Conservation (phyloP, 139 green algal genomes). For the Chlorella sp. region DNA sequence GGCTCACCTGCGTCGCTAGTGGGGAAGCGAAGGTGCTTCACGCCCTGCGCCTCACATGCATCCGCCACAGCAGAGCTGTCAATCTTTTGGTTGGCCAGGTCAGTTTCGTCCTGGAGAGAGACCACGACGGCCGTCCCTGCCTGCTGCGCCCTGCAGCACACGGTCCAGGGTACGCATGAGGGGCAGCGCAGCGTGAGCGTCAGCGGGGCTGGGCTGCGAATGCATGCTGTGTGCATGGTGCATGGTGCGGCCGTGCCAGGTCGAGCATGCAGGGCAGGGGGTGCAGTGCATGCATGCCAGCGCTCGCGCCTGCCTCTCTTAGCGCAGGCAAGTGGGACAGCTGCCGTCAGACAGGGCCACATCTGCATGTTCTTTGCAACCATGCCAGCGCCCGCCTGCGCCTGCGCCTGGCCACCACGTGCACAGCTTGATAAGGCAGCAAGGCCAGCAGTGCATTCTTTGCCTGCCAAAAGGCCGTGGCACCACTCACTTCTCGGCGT, state of each 20-base stretch:
- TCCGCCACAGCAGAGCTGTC: background rate
- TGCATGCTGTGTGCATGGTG: background rate
- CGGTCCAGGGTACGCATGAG: background rate
- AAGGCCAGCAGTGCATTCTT: too few species aligned
- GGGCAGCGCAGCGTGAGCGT: background rate
- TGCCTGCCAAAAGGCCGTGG: background rate
- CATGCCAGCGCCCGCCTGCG: too few species aligned
- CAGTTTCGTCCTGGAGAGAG: background rate
- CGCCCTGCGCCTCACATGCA: background rate
- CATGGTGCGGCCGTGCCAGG: background rate
- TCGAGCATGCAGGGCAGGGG: background rate
- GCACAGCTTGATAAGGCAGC: too few species aligned
- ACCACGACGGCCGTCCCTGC: background rate
- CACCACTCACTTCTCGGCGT: background rate
- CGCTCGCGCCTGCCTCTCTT: too few species aligned
- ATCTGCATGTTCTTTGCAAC: too few species aligned
- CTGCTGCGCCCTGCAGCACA: background rate
- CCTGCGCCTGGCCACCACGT: too few species aligned
- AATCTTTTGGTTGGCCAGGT: background rate
- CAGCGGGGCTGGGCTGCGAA: too few species aligned
- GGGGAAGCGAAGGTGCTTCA: slow-evolving; percentile 14
- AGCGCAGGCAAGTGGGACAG: too few species aligned
- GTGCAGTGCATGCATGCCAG: background rate
- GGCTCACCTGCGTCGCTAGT: slow-evolving; percentile 6
- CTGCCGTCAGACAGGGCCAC: too few species aligned